Evolutionary conservation across 495 filamentous ascomycete species (phyloP).

Genomic region (Chaetomium fimeti): DNA sequence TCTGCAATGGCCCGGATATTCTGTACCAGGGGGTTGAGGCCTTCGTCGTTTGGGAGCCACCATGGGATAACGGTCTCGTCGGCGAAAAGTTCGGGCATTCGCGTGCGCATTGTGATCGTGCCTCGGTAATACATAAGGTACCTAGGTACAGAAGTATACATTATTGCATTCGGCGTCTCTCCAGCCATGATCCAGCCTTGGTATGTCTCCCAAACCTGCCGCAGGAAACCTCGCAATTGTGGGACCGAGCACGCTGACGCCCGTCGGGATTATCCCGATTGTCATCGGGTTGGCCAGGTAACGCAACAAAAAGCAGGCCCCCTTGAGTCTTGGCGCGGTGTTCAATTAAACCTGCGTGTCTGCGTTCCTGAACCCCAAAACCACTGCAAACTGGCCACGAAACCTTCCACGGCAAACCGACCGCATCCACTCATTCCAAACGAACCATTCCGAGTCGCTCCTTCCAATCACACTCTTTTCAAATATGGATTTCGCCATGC

Average conservation of each 20-base stretch:
- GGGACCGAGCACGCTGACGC: not conserved
- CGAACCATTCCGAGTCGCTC: not conserved
- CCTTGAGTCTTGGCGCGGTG: not conserved
- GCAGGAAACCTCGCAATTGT: too few species aligned
- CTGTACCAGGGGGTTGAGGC: slow-evolving; percentile 65
- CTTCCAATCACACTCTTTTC: not conserved
- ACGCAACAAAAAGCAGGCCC: not conserved
- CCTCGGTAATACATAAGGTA: too few species aligned
- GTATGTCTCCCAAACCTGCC: too few species aligned
- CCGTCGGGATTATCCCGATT: not conserved
- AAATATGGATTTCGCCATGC: slow-evolving; percentile 15
- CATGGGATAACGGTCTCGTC: slow-evolving; percentile 67
- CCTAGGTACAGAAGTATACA: too few species aligned
- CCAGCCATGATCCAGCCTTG: too few species aligned
- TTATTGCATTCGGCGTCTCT: too few species aligned
- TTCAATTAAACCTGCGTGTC: not conserved
- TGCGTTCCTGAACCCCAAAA: not conserved
- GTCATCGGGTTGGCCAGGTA: not conserved
- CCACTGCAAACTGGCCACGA: not conserved
- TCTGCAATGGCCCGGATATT: slow-evolving; percentile 72
- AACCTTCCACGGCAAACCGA: not conserved
- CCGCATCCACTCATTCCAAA: slow-evolving; percentile 3
- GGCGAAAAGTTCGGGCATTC: slow-evolving; percentile 69
- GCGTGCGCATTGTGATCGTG: slow-evolving; percentile 66
- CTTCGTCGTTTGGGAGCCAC: slow-evolving; percentile 86